Evolutionary conservation across 176 grass and related monocot genomes (phyloP).

Genomic region (Guadua angustifolia): DNA sequence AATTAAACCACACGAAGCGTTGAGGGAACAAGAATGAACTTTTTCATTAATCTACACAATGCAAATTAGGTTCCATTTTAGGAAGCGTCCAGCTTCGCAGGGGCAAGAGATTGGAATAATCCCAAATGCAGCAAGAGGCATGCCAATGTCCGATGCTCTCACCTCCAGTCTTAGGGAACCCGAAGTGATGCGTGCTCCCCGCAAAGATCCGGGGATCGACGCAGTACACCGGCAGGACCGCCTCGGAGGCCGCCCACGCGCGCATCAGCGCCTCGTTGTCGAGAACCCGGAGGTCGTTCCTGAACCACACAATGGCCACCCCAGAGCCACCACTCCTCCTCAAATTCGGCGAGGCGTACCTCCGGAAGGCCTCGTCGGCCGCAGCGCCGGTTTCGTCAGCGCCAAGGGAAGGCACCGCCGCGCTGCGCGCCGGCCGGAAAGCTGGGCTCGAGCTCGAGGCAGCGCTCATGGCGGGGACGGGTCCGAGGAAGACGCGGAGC

Average conservation of each 20-base stretch:
- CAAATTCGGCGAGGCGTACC: slow-evolving; percentile 48
- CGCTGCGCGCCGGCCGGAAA: not conserved
- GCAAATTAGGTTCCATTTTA: not conserved
- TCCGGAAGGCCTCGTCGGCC: slow-evolving; percentile 55
- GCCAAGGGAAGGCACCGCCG: slow-evolving; percentile 57
- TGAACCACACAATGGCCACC: slow-evolving; percentile 75
- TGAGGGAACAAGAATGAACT: no score
- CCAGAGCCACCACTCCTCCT: slow-evolving; percentile 52
- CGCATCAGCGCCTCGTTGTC: slow-evolving; percentile 71
- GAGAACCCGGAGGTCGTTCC: slow-evolving; percentile 80
- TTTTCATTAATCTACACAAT: not conserved
- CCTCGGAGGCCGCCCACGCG: slow-evolving; percentile 65
- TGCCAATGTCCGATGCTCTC: not conserved
- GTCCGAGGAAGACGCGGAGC: slow-evolving; percentile 29
- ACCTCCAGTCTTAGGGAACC: slow-evolving; percentile 92
- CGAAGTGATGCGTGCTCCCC: slow-evolving; percentile 68
- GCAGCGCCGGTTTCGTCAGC: slow-evolving; percentile 40
- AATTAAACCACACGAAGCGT: no score
- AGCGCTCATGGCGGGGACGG: slow-evolving; percentile 41
- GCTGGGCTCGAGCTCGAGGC: slow-evolving; percentile 36
- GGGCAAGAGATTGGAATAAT: not conserved
- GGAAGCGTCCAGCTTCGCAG: not conserved
- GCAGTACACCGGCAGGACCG: slow-evolving; percentile 76
- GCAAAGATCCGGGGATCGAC: slow-evolving; percentile 66
- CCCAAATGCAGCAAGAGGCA: not conserved